Evolutionary conservation across 805 yeast species (phyloP).

Genomic region (Metschnikowia vanudenii): DNA sequence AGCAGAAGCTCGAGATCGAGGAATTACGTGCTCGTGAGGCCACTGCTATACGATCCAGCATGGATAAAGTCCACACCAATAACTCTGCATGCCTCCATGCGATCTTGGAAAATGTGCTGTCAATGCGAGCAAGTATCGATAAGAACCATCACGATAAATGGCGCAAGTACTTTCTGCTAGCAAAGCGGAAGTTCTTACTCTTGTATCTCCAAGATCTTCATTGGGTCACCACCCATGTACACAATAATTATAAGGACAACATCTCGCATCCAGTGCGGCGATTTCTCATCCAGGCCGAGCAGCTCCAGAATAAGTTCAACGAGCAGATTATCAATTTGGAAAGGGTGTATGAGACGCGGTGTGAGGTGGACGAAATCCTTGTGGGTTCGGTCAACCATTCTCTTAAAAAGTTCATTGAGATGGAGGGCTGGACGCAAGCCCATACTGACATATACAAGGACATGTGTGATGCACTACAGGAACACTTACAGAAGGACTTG

Average conservation of each 20-base stretch:
- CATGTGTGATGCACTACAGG: slow-evolving; percentile 43
- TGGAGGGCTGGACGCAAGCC: slow-evolving; percentile 54
- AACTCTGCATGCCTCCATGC: slow-evolving; percentile 40
- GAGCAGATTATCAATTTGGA: slow-evolving; percentile 54
- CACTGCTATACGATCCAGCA: slow-evolving; percentile 37
- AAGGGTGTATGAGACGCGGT: slow-evolving; percentile 43
- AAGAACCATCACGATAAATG: slow-evolving; percentile 46
- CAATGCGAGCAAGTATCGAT: slow-evolving; percentile 39
- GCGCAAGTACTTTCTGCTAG: slow-evolving; percentile 41
- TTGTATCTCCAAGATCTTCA: slow-evolving; percentile 13
- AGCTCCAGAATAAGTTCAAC: slow-evolving; percentile 35
- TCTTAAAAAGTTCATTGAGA: slow-evolving; percentile 46
- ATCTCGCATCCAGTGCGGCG: slow-evolving; percentile 3
- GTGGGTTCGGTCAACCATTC: slow-evolving; percentile 46
- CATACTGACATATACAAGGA: slow-evolving; percentile 44
- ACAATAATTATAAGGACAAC: not conserved
- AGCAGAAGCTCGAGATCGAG: slow-evolving; percentile 72
- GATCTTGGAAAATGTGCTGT: slow-evolving; percentile 42
- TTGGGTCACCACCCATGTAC: slow-evolving; percentile 1
- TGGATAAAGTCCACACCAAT: slow-evolving; percentile 31
- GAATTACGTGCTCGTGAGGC: slow-evolving; percentile 59
- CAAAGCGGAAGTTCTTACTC: slow-evolving; percentile 43
- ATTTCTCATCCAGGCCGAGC: slow-evolving; percentile 20
- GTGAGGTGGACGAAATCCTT: slow-evolving; percentile 53
- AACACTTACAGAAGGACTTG: slow-evolving; percentile 51